Evolutionary conservation across 192 early-diverging fungal genomes (phyloP), one percentile per base, ranked within the genome.

Genomic region (Chytriomyces sp.): DNA sequence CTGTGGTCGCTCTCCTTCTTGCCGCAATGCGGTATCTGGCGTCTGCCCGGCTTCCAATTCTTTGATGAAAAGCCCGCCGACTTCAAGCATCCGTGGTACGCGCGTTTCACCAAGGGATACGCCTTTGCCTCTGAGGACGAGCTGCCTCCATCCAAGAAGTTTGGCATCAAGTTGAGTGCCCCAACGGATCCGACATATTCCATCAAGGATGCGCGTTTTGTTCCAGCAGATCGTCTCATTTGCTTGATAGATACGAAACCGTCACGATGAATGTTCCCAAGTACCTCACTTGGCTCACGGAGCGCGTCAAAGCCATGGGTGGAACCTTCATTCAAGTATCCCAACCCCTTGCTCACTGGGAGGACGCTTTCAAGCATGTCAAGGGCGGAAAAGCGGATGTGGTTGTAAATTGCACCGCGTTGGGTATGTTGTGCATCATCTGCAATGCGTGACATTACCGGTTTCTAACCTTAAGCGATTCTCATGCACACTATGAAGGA

Each of bases 331-430:
- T 77, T 22, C 22, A 31, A 30, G 19, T 53, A 12, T 37, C 59
- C 34, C n/a, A 12, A 14, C 38, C 25, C 7, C 36, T 79, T 4
- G 30, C 61, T 0, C 76, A 81, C 59, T 72, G 91, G 31, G 81
- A 86, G 54, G 85, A 86, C 6, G 80, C 80, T 19, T 49, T 65
- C 40, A 72, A 78, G 59, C 10, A 17, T 52, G 40, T 52, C 8
- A 70, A 78, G 26, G 76, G 66, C 6, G 76, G 73, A 36, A 77
- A 81, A 19, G 80, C 85, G 38, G 82, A 86, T 54, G 75, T 89
- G 37, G 81, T 94, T 40, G 76, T 95, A 57, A 95, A 95, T 69
- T 95, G 94, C 72, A 89, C 92, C 0, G 94, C 92, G 0, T 70
- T 91, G 0, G 89, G 91, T 77, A 33, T 54, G 64, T 38, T 5